Conservation (phyloP, 2,329 filamentous ascomycete genomes). For the Davidsoniella neocaledoniae region DNA sequence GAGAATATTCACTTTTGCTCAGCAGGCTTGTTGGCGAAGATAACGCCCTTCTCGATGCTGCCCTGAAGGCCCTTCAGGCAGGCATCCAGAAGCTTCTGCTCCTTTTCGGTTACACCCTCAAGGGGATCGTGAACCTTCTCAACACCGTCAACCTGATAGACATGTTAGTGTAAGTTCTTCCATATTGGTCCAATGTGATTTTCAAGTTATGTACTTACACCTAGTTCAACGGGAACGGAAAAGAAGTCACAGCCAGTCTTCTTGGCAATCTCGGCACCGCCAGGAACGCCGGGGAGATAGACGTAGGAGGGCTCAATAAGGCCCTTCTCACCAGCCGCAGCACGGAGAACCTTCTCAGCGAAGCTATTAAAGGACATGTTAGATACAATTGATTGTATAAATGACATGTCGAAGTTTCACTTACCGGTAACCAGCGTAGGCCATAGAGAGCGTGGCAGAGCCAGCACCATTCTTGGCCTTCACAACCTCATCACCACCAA, state of each 20-base stretch:
- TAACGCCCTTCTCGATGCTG: conserved; percentile 89
- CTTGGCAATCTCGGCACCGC: conserved; percentile 73
- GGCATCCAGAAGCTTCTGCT: conserved; percentile 71
- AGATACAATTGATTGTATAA: conserved; percentile 19
- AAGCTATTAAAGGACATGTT: conserved; percentile 35
- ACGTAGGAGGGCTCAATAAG: conserved; percentile 91
- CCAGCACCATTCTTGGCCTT: conserved; percentile 86
- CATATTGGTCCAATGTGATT: not conserved
- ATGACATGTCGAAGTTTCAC: conserved; percentile 15
- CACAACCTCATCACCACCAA: conserved; percentile 93
- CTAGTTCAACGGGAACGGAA: conserved; percentile 88
- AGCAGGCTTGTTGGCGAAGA: conserved; percentile 74
- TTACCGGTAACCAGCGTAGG: conserved; percentile 83
- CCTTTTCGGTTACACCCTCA: conserved; percentile 59
- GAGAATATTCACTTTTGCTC: conserved; percentile 52
- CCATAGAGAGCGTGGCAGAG: conserved; percentile 86
- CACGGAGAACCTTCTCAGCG: conserved; percentile 85
- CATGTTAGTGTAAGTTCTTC: conserved; percentile 16
- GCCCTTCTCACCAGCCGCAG: conserved; percentile 73
- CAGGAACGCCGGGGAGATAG: conserved; percentile 79
- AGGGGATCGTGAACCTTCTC: conserved; percentile 76
- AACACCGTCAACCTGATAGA: conserved; percentile 54
- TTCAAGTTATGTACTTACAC: conserved; percentile 43
- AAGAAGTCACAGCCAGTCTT: conserved; percentile 81
- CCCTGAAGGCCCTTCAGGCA: conserved; percentile 64